phyloP scores from a whole-genome alignment of 768 basidiomycete species.

The Sporobolomyces pararoseus region DNA sequence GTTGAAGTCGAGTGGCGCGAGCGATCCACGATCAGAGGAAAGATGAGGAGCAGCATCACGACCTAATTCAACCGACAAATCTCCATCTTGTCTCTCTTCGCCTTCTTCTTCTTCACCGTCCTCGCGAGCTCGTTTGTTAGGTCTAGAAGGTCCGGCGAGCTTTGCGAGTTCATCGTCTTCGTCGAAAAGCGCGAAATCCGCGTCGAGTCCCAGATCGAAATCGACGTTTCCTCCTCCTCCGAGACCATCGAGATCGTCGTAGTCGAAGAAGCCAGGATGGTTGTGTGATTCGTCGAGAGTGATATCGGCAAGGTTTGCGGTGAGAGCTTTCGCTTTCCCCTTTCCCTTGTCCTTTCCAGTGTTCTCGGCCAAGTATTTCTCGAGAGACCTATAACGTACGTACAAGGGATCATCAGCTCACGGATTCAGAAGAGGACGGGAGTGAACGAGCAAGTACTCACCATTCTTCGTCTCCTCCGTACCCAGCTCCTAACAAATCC shows the following conservation, averaged over 20 bases:
- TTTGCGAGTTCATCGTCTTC: conserved; percentile 53
- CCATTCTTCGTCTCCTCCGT: conserved; percentile 15
- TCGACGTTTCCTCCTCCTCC: conserved; percentile 73
- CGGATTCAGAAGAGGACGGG: no score
- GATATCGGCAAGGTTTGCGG: conserved; percentile 79
- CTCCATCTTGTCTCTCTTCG: conserved; percentile 52
- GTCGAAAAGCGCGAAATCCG: conserved; percentile 73
- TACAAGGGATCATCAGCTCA: no score
- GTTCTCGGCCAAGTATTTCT: conserved; percentile 58
- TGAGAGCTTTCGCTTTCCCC: conserved; percentile 50
- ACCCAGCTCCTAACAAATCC: conserved; percentile 29
- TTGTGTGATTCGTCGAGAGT: conserved; percentile 71
- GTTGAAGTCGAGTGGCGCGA: conserved; percentile 55
- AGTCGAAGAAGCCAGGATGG: conserved; percentile 62
- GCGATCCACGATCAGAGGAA: conserved; percentile 54
- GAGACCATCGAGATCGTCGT: conserved; percentile 71
- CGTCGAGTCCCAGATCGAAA: conserved; percentile 48
- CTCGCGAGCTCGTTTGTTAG: conserved; percentile 27
- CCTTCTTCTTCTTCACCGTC: conserved; percentile 48
- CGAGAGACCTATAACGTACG: conserved; percentile 61
- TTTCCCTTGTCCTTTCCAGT: conserved; percentile 23
- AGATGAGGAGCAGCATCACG: conserved; percentile 27
- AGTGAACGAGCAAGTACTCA: neutral
- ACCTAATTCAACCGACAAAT: conserved; percentile 51
- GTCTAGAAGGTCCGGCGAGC: conserved; percentile 15